Percentiles rank a stretch among this genome's conserved stretches.
These are phyloP conservation scores for Potentilla sterilis DNA, from an alignment of 306 rosid genomes.

Conservation along the genomic window DNA sequence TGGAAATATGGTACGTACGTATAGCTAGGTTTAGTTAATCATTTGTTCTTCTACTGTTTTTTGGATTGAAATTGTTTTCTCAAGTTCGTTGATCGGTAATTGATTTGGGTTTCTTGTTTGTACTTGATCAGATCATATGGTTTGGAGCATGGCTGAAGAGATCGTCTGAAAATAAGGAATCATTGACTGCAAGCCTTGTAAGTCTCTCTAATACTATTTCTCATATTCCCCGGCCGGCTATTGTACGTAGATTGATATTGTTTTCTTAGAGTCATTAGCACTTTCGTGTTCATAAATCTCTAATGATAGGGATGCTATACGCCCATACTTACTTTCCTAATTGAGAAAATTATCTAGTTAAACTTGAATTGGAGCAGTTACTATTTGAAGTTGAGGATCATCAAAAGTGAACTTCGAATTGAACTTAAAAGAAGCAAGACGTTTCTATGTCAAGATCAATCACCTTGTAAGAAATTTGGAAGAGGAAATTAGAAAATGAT, in stretches of 20 bases:
- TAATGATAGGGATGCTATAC: background rate
- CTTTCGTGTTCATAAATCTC: background rate
- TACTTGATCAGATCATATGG: conserved; percentile 73
- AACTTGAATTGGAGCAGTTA: background rate
- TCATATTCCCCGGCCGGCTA: background rate
- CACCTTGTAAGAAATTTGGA: background rate
- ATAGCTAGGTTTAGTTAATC: background rate
- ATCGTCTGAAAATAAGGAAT: conserved; percentile 50
- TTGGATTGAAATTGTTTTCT: background rate
- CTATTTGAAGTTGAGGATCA: background rate
- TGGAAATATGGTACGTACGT: conserved; percentile 60
- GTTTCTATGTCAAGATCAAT: background rate
- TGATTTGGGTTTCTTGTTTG: conserved; percentile 1
- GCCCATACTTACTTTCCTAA: background rate
- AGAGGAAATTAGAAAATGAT: background rate
- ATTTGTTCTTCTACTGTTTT: background rate
- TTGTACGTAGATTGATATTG: background rate
- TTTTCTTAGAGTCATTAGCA: background rate
- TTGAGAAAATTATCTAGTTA: background rate
- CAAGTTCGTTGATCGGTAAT: background rate
- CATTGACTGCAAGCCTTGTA: conserved; percentile 54
- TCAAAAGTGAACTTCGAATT: background rate
- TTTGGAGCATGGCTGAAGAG: conserved; percentile 77
- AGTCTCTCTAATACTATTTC: conserved; percentile 22
- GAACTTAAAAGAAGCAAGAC: background rate